Conservation (phyloP, 768 basidiomycete species). For the Mycena leptocephala region DNA sequence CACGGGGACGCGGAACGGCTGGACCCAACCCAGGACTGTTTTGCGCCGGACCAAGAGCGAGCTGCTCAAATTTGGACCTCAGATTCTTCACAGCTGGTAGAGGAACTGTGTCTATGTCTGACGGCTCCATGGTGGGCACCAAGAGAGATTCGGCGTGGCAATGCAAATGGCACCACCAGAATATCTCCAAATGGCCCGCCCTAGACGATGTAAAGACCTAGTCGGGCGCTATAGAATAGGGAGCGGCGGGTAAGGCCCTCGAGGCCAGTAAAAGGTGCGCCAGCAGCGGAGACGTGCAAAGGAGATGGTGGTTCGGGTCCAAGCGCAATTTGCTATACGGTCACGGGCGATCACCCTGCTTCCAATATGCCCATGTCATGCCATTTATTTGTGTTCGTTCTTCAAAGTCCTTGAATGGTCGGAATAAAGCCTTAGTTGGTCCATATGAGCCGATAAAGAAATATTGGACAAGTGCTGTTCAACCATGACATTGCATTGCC, state of each 20-base stretch:
- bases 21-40: constrained; percentile 35
- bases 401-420: background rate
- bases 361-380: background rate
- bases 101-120: constrained; percentile 68
- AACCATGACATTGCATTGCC: background rate
- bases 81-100: constrained; percentile 79
- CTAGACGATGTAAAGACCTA: background rate
- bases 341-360: background rate
- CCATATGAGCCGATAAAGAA: no score
- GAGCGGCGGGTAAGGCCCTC: background rate
- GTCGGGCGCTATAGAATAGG: background rate
- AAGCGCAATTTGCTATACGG: background rate
- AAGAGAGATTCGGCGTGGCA: constrained; percentile 18
- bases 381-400: background rate
- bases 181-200: constrained; percentile 25
- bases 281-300: background rate
- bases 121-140: constrained; percentile 26
- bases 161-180: constrained; percentile 14
- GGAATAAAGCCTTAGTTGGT: no score
- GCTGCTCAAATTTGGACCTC: constrained; percentile 79
- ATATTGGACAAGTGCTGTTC: background rate
- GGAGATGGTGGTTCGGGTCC: constrained; percentile 6
- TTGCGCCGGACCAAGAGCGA: constrained; percentile 61
- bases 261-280: background rate
- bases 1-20: constrained; percentile 57